These are phyloP conservation scores for Limonomyces culmigenus DNA, from an alignment of 1,284 basidiomycete genomes.

Conservation along the genomic window DNA sequence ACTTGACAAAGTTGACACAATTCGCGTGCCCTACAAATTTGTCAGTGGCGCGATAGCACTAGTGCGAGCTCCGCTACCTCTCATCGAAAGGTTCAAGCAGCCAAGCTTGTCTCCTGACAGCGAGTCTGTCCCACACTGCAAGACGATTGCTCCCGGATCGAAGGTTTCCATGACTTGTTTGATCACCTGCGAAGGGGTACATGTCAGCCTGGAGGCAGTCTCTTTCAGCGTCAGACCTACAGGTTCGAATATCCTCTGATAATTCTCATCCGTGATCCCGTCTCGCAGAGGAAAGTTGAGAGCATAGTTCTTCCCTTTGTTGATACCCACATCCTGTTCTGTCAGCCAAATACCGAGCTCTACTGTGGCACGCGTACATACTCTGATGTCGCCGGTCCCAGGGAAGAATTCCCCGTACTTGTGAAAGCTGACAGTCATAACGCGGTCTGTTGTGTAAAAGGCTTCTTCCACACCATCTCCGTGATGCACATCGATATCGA, in stretches of 20 bases:
- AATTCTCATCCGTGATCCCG: slow-evolving; percentile 91
- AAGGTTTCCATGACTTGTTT: slow-evolving; percentile 92
- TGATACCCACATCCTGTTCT: slow-evolving; percentile 72
- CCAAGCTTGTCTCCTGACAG: slow-evolving; percentile 94
- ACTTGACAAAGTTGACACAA: slow-evolving; percentile 95
- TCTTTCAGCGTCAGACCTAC: slow-evolving; percentile 24
- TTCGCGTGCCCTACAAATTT: slow-evolving; percentile 68
- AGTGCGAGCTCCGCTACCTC: slow-evolving; percentile 31
- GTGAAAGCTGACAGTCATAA: slow-evolving; percentile 98
- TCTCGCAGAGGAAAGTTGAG: slow-evolving; percentile 93
- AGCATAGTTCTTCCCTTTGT: slow-evolving; percentile 86
- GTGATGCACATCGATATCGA: slow-evolving; percentile 98
- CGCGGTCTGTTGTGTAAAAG: slow-evolving; percentile 96
- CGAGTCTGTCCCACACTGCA: slow-evolving; percentile 98
- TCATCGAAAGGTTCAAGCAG: slow-evolving; percentile 94
- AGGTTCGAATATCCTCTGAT: slow-evolving; percentile 91
- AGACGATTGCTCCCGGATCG: slow-evolving; percentile 87
- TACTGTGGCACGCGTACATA: slow-evolving; percentile 18
- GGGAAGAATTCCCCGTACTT: slow-evolving; percentile 99
- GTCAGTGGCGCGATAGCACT: neutral
- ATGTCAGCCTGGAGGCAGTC: neutral
- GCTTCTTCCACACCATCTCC: slow-evolving; percentile 99
- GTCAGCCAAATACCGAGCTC: neutral
- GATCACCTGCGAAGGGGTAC: slow-evolving; percentile 66
- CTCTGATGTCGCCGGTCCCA: slow-evolving; percentile 89